These are phyloP conservation scores for Telopea speciosissima DNA, from an alignment of 177 flowering plant species.

Conservation along the genomic window DNA sequence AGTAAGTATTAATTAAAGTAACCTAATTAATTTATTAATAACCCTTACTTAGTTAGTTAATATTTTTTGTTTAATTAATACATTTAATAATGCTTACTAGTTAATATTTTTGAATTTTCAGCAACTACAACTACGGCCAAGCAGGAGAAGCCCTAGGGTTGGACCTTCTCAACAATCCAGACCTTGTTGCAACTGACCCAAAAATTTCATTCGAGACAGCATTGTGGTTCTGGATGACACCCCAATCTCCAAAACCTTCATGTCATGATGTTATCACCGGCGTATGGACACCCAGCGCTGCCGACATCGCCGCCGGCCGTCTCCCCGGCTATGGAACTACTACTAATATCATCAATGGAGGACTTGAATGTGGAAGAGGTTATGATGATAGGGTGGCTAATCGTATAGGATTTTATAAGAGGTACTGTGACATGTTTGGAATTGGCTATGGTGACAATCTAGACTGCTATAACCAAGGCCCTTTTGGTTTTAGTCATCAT, in stretches of 20 bases:
- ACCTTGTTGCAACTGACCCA: constrained; percentile 20
- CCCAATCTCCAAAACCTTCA: constrained; percentile 26
- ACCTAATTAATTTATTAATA: no score
- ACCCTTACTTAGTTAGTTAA: no score
- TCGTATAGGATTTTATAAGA: constrained; percentile 15
- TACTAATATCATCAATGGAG: constrained; percentile 31
- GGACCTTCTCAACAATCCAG: constrained; percentile 24
- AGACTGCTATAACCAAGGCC: constrained; percentile 11
- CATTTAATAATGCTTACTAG: no score
- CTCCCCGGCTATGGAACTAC: constrained; percentile 18
- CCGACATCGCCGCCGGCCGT: constrained; percentile 15
- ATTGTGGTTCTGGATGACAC: constrained; percentile 36
- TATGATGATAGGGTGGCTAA: neutral
- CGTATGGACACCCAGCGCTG: constrained; percentile 11
- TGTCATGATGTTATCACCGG: constrained; percentile 26
- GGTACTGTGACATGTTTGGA: constrained; percentile 11
- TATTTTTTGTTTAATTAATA: no score
- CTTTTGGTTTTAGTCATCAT: neutral
- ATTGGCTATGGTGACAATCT: constrained; percentile 9
- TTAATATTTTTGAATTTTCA: neutral
- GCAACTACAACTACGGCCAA: constrained; percentile 30
- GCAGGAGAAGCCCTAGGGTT: constrained; percentile 21
- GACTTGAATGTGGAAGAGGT: constrained; percentile 26
- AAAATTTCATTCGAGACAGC: constrained; percentile 30
- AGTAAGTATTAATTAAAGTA: constrained; percentile 19